Percentiles rank a stretch among this genome's conserved stretches.
Evolutionary conservation across 495 filamentous ascomycete genomes (phyloP).

Genomic region (Hypoxylon rickii): DNA sequence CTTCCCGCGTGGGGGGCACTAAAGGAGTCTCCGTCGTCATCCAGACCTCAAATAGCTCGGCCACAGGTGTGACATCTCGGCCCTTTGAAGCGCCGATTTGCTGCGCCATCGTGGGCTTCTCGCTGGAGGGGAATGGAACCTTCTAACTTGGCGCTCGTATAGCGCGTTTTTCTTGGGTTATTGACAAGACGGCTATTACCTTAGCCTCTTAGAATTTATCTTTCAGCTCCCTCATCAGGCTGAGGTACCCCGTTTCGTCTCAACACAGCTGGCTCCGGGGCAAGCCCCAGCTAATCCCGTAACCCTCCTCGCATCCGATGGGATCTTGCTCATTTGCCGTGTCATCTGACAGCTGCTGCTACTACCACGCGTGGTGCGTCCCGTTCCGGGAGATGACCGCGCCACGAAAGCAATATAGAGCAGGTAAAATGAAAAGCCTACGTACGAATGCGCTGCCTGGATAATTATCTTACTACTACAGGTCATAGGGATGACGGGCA

Average conservation of each 20-base stretch:
- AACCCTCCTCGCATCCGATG: conserved; percentile 2
- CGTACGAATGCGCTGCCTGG: conserved; percentile 11
- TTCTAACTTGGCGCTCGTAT: neutral
- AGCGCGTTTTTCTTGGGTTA: neutral
- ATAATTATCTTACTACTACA: conserved; percentile 10
- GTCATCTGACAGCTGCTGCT: conserved; percentile 19
- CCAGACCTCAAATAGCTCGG: neutral
- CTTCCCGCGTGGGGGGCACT: conserved; percentile 22
- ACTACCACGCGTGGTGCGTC: conserved; percentile 21
- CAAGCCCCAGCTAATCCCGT: neutral
- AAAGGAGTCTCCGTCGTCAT: neutral
- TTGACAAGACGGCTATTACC: neutral
- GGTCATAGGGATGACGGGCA: conserved; percentile 2
- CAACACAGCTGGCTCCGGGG: neutral
- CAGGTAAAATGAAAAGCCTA: conserved; percentile 2
- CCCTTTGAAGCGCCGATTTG: neutral
- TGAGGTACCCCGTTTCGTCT: neutral
- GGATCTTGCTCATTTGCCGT: conserved; percentile 1
- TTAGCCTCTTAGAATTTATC: too few relatives aligned
- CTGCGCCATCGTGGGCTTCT: neutral
- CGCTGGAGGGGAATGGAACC: neutral
- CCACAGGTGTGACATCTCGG: neutral
- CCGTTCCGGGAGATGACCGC: conserved; percentile 27
- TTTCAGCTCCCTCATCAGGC: conserved; percentile 6
- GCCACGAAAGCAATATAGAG: conserved; percentile 21